phyloP scores from a whole-genome alignment of 2,329 filamentous ascomycete genomes.

The Pseudocercospora vitis region DNA sequence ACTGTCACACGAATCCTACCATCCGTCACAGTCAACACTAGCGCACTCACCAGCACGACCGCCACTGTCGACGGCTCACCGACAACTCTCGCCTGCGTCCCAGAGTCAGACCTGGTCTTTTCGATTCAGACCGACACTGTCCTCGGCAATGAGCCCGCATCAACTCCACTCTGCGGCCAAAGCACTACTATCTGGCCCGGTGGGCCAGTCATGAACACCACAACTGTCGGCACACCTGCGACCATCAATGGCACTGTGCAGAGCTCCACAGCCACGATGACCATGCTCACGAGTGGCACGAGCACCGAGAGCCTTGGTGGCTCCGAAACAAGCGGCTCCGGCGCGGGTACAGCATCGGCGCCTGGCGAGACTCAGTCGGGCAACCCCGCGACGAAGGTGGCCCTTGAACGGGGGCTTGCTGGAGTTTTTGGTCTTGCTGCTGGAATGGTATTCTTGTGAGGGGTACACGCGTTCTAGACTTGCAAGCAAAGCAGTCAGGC shows the following conservation, averaged over 20 bases:
- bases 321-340: slow-evolving; percentile 3
- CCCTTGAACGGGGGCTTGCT: slow-evolving; percentile 5
- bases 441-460: slow-evolving; percentile 14
- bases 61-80: neutral
- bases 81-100: slow-evolving; percentile 11
- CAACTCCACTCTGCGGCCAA: slow-evolving; percentile 14
- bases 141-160: slow-evolving; percentile 14
- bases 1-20: slow-evolving; percentile 13
- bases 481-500: too few relatives aligned
- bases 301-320: neutral
- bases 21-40: slow-evolving; percentile 12
- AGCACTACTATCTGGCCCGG: neutral
- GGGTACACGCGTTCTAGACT: too few relatives aligned
- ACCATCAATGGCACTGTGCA: neutral
- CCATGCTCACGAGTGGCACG: neutral
- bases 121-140: slow-evolving; percentile 27
- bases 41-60: slow-evolving; percentile 7
- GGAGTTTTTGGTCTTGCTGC: slow-evolving; percentile 11
- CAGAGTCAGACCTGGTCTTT: slow-evolving; percentile 18
- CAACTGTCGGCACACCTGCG: slow-evolving; percentile 3
- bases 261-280: neutral
- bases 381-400: slow-evolving; percentile 9
- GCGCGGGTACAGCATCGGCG: slow-evolving; percentile 1
- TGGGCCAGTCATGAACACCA: slow-evolving; percentile 2
- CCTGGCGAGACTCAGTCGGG: slow-evolving; percentile 6